phyloP scores from a whole-genome alignment of 164 flowering plant genomes.

The Kalanchoe fedtschenkoi region DNA sequence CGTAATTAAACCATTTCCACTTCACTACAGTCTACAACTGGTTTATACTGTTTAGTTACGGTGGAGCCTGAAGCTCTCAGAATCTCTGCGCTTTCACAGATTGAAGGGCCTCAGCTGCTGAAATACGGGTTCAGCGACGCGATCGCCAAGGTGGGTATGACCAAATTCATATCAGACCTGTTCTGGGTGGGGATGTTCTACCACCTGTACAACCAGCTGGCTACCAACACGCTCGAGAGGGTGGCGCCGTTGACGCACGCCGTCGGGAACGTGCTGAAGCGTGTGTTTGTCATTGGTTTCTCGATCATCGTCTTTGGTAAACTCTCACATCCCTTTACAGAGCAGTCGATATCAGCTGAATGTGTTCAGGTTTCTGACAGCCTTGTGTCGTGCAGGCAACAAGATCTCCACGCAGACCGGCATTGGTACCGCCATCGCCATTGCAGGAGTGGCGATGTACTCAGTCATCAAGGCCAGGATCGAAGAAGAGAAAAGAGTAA shows the following conservation, averaged over 20 bases:
- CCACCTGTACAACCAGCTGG: conserved; percentile 96
- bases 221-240: conserved; percentile 92
- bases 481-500: conserved; percentile 89
- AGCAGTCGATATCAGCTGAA: neutral
- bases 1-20: conserved; percentile 66
- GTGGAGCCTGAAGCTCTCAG: neutral
- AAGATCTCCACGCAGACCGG: conserved; percentile 85
- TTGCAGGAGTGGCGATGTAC: conserved; percentile 86
- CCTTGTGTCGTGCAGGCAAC: conserved; percentile 50
- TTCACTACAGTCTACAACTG: neutral
- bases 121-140: conserved; percentile 75
- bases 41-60: neutral
- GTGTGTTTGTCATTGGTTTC: conserved; percentile 95
- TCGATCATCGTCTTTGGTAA: conserved; percentile 78
- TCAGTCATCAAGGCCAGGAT: conserved; percentile 82
- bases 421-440: conserved; percentile 81
- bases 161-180: conserved; percentile 77
- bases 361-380: neutral
- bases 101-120: conserved; percentile 80
- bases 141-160: conserved; percentile 82
- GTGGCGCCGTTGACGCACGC: conserved; percentile 99
- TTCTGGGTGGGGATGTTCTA: conserved; percentile 99
- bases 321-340: neutral
- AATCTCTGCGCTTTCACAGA: conserved; percentile 17
- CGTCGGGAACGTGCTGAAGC: conserved; percentile 93